A percentile compares a stretch with the other conserved stretches of the same genome.
These are phyloP conservation scores for Aspergillus felis DNA, from an alignment of 2,329 filamentous ascomycete genomes.

Conservation along the genomic window DNA sequence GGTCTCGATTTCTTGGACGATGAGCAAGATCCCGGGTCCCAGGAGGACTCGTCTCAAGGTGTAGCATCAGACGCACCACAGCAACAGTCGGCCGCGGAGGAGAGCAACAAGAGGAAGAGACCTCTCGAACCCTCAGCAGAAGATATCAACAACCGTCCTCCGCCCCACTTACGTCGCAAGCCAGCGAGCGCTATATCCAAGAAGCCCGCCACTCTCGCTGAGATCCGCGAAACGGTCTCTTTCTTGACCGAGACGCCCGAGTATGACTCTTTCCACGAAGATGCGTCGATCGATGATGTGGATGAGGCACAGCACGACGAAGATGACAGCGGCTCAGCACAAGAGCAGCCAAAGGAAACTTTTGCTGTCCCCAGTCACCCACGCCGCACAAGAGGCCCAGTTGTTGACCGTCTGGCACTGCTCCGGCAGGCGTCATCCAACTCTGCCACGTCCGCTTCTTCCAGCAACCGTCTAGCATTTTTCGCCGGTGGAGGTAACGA, in stretches of 20 bases:
- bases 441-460: constrained; percentile 28
- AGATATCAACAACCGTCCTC: constrained; percentile 50
- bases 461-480: constrained; percentile 32
- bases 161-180: constrained; percentile 61
- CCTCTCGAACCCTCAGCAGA: constrained; percentile 36
- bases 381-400: constrained; percentile 37
- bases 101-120: constrained; percentile 39
- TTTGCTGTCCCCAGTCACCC: constrained; percentile 31
- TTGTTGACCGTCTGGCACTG: constrained; percentile 44
- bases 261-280: constrained; percentile 52
- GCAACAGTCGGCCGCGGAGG: constrained; percentile 14
- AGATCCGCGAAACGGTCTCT: constrained; percentile 79
- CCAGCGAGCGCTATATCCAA: constrained; percentile 50
- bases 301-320: constrained; percentile 45
- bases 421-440: constrained; percentile 44
- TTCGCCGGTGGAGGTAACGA: constrained; percentile 20
- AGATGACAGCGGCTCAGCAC: constrained; percentile 21
- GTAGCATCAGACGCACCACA: constrained; percentile 13
- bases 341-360: constrained; percentile 14
- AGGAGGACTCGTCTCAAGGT: constrained; percentile 31
- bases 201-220: constrained; percentile 70
- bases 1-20: constrained; percentile 68
- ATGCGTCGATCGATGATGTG: constrained; percentile 48
- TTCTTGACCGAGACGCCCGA: constrained; percentile 71
- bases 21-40: constrained; percentile 37